phyloP scores from a whole-genome alignment of 108 stramenopile genomes.

The Conticribra guillardii region DNA sequence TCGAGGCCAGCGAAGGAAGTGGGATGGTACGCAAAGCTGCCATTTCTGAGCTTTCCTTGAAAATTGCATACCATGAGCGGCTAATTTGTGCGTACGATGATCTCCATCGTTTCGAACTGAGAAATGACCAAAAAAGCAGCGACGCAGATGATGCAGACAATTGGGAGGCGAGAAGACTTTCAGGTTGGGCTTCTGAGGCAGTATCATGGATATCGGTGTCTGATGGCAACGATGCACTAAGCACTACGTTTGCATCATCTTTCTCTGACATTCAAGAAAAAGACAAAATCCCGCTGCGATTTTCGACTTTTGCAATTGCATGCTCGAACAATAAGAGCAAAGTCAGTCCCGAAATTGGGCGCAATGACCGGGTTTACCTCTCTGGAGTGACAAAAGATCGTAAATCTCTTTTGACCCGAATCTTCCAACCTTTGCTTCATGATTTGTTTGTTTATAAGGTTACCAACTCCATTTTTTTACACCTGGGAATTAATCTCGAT shows the following conservation, averaged over 20 bases:
- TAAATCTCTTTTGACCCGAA: slow-evolving; percentile 57
- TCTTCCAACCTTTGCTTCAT: slow-evolving; percentile 73
- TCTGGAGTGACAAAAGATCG: slow-evolving; percentile 70
- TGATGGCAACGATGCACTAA: slow-evolving; percentile 31
- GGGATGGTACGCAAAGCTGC: slow-evolving; percentile 30
- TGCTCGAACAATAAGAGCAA: slow-evolving; percentile 30
- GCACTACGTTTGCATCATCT: slow-evolving; percentile 9
- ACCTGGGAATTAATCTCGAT: slow-evolving; percentile 64
- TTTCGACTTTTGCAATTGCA: slow-evolving; percentile 48
- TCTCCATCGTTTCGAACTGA: slow-evolving; percentile 66
- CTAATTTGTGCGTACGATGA: slow-evolving; percentile 62
- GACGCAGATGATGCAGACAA: slow-evolving; percentile 19
- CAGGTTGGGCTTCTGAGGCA: slow-evolving; percentile 53
- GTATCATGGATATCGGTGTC: slow-evolving; percentile 49
- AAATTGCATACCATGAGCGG: slow-evolving; percentile 59
- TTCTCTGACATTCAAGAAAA: slow-evolving; percentile 9
- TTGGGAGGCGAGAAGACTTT: slow-evolving; percentile 9
- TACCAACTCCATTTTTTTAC: slow-evolving; percentile 63
- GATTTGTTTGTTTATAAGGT: slow-evolving; percentile 78
- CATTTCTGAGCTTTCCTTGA: slow-evolving; percentile 52
- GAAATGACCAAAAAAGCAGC: slow-evolving; percentile 10
- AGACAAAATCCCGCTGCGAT: slow-evolving; percentile 28
- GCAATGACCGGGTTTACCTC: slow-evolving; percentile 52
- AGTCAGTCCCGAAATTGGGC: background rate
- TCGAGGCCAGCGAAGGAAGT: slow-evolving; percentile 41